Percentiles rank a stretch among this genome's conserved stretches.
phyloP scores from a whole-genome alignment of 2,329 filamentous ascomycete genomes.

The Beauveria medogensis region DNA sequence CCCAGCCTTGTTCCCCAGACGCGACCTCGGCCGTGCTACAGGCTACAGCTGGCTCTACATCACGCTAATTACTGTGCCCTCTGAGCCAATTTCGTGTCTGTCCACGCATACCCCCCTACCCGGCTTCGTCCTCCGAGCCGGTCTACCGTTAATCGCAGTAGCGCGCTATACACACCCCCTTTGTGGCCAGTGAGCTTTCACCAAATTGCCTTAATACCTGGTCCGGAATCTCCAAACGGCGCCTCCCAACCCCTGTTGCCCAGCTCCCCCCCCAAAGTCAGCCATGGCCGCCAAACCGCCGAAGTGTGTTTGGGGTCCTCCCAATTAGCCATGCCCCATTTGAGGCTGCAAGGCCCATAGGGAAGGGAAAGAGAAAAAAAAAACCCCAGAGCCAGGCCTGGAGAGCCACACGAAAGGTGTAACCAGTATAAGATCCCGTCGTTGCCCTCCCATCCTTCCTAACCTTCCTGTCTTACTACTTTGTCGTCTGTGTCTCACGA shows the following conservation, averaged over 20 bases:
- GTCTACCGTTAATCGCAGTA: not conserved
- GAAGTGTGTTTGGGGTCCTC: constrained; percentile 7
- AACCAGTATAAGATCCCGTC: constrained; percentile 6
- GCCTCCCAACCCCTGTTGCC: constrained; percentile 3
- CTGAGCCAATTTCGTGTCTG: not conserved
- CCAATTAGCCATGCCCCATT: constrained; percentile 2
- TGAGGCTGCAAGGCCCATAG: not conserved
- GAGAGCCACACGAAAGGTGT: not conserved
- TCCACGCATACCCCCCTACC: not conserved
- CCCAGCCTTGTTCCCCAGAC: constrained; percentile 1
- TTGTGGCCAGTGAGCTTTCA: not conserved
- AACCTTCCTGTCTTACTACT: constrained; percentile 1
- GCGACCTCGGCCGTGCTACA: not conserved
- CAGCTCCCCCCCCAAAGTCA: constrained; percentile 2
- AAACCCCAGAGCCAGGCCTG: not conserved
- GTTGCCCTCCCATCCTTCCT: not conserved
- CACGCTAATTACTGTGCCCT: not conserved
- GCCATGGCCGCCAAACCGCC: constrained; percentile 11
- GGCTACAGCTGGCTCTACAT: not conserved
- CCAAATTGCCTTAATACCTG: not conserved
- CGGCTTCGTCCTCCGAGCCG: not conserved
- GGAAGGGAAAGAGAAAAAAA: not conserved
- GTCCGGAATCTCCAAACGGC: constrained; percentile 7
- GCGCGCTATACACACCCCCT: not conserved
- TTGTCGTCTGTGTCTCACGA: constrained; percentile 7